These are phyloP conservation scores for Dioscorea dumetorum DNA, from an alignment of 106 monocot species.

Conservation along the genomic window DNA sequence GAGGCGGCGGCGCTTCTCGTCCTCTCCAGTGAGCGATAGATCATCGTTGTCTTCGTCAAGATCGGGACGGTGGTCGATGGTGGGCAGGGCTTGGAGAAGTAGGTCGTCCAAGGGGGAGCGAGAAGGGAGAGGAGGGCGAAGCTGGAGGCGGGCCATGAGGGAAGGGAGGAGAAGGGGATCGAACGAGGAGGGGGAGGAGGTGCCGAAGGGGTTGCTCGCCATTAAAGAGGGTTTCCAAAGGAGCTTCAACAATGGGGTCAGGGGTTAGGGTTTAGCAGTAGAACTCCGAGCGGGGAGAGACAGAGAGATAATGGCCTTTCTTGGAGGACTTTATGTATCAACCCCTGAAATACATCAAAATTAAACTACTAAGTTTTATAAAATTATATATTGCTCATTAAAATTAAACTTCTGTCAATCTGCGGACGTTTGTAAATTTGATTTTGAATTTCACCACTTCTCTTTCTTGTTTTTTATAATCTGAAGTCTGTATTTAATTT, in stretches of 20 bases:
- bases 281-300: not conserved
- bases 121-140: slow-evolving; percentile 49
- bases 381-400: too few relatives aligned
- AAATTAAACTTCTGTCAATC: too few relatives aligned
- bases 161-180: slow-evolving; percentile 65
- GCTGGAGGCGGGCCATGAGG: slow-evolving; percentile 74
- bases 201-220: not conserved
- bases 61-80: not conserved
- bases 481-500: too few relatives aligned
- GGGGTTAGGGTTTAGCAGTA: not conserved
- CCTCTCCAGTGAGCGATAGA: not conserved
- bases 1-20: slow-evolving; percentile 18
- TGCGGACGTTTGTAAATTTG: too few relatives aligned
- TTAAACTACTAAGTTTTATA: too few relatives aligned
- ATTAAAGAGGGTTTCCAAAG: not conserved
- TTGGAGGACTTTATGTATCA: too few relatives aligned
- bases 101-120: slow-evolving; percentile 57
- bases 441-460: too few relatives aligned
- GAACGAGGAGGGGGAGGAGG: slow-evolving; percentile 24
- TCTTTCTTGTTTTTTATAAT: too few relatives aligned
- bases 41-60: slow-evolving; percentile 17
- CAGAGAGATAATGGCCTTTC: too few relatives aligned
- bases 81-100: slow-evolving; percentile 30
- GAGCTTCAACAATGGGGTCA: not conserved
- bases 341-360: too few relatives aligned